These are phyloP conservation scores for Ogataea salicorniae DNA, from an alignment of 805 yeast species.

Conservation along the genomic window DNA sequence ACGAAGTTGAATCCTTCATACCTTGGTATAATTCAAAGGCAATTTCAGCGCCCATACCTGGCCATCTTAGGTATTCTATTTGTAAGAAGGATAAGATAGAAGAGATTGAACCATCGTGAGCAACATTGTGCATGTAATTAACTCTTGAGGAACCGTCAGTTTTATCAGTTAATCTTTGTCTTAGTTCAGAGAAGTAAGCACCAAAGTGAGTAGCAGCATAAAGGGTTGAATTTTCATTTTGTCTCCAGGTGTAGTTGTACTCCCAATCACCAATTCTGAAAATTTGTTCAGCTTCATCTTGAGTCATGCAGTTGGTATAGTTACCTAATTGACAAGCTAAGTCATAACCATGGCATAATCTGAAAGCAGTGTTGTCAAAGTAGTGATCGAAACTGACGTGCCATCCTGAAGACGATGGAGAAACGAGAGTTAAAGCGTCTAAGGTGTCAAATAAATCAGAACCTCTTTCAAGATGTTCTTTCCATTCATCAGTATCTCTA, in stretches of 20 bases:
- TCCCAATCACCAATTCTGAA: conserved; percentile 41
- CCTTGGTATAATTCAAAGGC: conserved; percentile 35
- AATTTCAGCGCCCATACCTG: conserved; percentile 43
- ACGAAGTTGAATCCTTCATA: conserved; percentile 18
- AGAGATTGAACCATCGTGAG: conserved; percentile 37
- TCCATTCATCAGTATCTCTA: conserved; percentile 31
- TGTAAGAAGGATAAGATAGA: conserved; percentile 33
- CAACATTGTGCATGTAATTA: conserved; percentile 37
- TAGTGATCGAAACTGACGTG: conserved; percentile 33
- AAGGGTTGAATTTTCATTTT: conserved; percentile 30
- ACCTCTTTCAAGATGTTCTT: conserved; percentile 30
- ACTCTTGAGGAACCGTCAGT: conserved; percentile 25
- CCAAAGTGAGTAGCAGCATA: conserved; percentile 33
- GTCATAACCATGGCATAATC: conserved; percentile 33
- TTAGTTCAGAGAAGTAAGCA: conserved; percentile 34
- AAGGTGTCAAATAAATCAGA: conserved; percentile 24
- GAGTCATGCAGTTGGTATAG: conserved; percentile 23
- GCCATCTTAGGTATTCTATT: conserved; percentile 36
- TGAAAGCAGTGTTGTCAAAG: conserved; percentile 37
- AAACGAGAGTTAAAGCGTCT: conserved; percentile 27
- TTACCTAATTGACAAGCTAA: conserved; percentile 25
- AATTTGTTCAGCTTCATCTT: conserved; percentile 33
- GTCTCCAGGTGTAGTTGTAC: conserved; percentile 35
- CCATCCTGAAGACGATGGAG: conserved; percentile 19
- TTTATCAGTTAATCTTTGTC: conserved; percentile 25